A percentile compares a stretch with the other conserved stretches of the same genome.
Conservation (phyloP, 345 rosid genomes). For the Syzygium aqueum region DNA sequence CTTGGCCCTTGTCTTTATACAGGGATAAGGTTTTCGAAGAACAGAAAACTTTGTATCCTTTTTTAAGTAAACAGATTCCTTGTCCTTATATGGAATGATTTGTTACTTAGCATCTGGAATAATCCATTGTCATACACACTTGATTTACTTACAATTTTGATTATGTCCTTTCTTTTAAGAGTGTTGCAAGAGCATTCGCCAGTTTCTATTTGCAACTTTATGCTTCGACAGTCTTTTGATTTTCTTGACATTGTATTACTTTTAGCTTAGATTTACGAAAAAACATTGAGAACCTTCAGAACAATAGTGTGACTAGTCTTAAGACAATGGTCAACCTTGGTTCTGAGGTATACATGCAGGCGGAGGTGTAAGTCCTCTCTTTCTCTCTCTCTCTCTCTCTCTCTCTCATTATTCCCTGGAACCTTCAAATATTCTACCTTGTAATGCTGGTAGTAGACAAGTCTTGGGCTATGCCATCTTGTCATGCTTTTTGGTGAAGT, state of each 20-base stretch:
- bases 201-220: not conserved
- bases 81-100: not conserved
- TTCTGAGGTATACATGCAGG: slow-evolving; percentile 92
- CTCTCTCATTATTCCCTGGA: not conserved
- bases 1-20: slow-evolving; percentile 15
- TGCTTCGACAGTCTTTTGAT: not conserved
- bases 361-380: slow-evolving; percentile 65
- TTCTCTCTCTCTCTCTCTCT: not conserved
- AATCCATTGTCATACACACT: not conserved
- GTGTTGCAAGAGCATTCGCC: not conserved
- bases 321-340: slow-evolving; percentile 91
- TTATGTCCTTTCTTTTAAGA: not conserved
- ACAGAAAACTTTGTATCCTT: slow-evolving; percentile 86
- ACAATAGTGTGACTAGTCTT: slow-evolving; percentile 72
- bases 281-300: slow-evolving; percentile 64
- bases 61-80: not conserved
- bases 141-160: not conserved
- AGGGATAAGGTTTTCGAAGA: slow-evolving; percentile 90
- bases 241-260: not conserved
- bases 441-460: not conserved
- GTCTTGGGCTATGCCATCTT: not conserved
- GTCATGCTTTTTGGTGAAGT: not conserved
- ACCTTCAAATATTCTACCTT: not conserved
- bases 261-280: slow-evolving; percentile 75
- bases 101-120: not conserved